These are phyloP conservation scores for Byssothecium circinans DNA, from an alignment of 2,329 filamentous ascomycete genomes.

Conservation along the genomic window DNA sequence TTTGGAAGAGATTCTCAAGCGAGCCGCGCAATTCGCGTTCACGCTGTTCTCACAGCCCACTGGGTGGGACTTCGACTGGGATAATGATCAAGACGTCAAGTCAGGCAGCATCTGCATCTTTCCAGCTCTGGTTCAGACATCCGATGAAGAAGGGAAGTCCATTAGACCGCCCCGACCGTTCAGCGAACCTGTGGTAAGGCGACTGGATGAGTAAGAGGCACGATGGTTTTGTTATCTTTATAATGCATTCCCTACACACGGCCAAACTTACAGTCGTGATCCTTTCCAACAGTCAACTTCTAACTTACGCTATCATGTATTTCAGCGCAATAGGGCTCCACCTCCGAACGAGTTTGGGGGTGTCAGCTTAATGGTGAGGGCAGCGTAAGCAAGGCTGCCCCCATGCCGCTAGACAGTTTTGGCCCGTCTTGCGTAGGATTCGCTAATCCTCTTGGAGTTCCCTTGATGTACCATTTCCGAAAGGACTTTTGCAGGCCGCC, in stretches of 20 bases:
- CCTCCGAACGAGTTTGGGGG: no score
- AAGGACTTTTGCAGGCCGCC: neutral
- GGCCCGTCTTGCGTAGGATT: neutral
- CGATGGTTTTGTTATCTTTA: neutral
- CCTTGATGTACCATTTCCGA: neutral
- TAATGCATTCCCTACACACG: neutral
- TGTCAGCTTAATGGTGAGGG: neutral
- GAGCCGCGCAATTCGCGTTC: slow-evolving; percentile 38
- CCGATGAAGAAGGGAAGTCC: slow-evolving; percentile 32
- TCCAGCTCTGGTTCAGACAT: slow-evolving; percentile 38
- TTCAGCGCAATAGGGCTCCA: no score
- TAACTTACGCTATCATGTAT: neutral
- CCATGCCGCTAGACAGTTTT: neutral
- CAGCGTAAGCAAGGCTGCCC: neutral
- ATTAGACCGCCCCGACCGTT: slow-evolving; percentile 32
- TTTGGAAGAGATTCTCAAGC: slow-evolving; percentile 40
- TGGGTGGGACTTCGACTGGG: slow-evolving; percentile 40
- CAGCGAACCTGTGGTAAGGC: slow-evolving; percentile 31
- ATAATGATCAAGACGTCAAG: slow-evolving; percentile 21
- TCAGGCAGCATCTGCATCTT: slow-evolving; percentile 38
- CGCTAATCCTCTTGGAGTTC: neutral
- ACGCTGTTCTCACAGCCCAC: slow-evolving; percentile 41
- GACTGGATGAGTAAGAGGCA: slow-evolving; percentile 22
- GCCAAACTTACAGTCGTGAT: neutral
- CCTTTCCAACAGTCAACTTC: neutral